A percentile compares a stretch with the other conserved stretches of the same genome.
Evolutionary conservation across 2,329 filamentous ascomycete species (phyloP).

Genomic region (Magnaporthales sp.): DNA sequence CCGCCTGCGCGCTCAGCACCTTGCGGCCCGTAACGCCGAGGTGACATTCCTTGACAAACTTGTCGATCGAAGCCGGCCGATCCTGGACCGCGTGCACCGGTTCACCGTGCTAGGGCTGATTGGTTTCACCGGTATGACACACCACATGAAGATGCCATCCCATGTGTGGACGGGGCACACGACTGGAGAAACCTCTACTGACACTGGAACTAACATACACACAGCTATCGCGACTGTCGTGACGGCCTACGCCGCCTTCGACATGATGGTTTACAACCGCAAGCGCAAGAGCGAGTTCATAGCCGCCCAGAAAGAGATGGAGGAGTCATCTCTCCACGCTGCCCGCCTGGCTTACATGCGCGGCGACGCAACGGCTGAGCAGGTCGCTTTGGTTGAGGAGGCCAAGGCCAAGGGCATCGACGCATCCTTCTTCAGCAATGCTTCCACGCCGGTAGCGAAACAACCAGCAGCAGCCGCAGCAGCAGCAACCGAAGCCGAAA

Average conservation of each 20-base stretch:
- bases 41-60: conserved; percentile 43
- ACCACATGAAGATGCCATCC: background rate
- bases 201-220: background rate
- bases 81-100: conserved; percentile 48
- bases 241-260: conserved; percentile 50
- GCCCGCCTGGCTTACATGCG: conserved; percentile 53
- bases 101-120: conserved; percentile 46
- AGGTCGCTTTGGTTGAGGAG: conserved; percentile 48
- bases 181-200: background rate
- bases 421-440: conserved; percentile 23
- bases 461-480: conserved; percentile 1
- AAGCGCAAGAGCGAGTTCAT: conserved; percentile 51
- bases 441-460: conserved; percentile 26
- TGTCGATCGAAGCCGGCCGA: conserved; percentile 35
- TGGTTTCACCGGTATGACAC: conserved; percentile 43
- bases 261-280: conserved; percentile 54
- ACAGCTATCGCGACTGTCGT: conserved; percentile 45
- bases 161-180: background rate
- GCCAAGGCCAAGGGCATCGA: conserved; percentile 38
- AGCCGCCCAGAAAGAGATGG: conserved; percentile 43
- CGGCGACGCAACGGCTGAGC: conserved; percentile 46
- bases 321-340: conserved; percentile 44
- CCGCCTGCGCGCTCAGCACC: conserved; percentile 57
- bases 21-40: conserved; percentile 53
- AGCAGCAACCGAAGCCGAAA: conserved; percentile 9